Evolutionary conservation across 495 filamentous ascomycete genomes (phyloP), one percentile per base, ranked within the genome.

Genomic region (Cryomyces minteri): DNA sequence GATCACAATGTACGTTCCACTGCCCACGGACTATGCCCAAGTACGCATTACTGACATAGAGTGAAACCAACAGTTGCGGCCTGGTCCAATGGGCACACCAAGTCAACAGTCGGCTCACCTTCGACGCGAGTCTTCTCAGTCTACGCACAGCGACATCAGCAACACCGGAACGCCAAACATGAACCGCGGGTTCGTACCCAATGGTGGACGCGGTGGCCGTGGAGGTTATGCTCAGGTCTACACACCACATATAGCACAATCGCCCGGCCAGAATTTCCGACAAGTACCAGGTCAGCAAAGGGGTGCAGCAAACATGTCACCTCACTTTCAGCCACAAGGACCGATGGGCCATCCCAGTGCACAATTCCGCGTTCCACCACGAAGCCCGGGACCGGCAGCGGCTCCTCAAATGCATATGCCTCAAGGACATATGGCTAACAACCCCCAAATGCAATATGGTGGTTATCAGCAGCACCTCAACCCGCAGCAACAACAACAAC

Each of bases 121-220:
- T 43, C 79, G 87, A 42, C 77, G 83, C 52, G 80, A 87, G 55
- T 93, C 86, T 12, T 80, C 83, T 4, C 79, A 84, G 59, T 85
- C 82, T 9, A 70, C 76, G 40, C 81, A 86, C 56, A 79, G 77
- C 61, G 84, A 92, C 43, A 74, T 80, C 65, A 71, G 72, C 58
- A 77, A 75, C 59, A 65, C 67, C 51, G 73, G 58, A 56, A 72
- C 61, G 69, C 51, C 41, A 39, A 31, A 31, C 46, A 49, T 48
- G 43, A 55, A 55, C 39, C 48, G 60, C 3, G 48, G 52, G 25
- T 61, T 49, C 44, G 33, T 37, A 5, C 49, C 51, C 63, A 77
- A 66, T 30, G 70, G 69, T 48, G 74, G 81, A 44, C 79, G 82
- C 53, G 79, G 83, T 3, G 40, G 9, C 48, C 73, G 82, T 46